Conservation (phyloP, 257 asterid genomes). For the Penstemon davidsonii region DNA sequence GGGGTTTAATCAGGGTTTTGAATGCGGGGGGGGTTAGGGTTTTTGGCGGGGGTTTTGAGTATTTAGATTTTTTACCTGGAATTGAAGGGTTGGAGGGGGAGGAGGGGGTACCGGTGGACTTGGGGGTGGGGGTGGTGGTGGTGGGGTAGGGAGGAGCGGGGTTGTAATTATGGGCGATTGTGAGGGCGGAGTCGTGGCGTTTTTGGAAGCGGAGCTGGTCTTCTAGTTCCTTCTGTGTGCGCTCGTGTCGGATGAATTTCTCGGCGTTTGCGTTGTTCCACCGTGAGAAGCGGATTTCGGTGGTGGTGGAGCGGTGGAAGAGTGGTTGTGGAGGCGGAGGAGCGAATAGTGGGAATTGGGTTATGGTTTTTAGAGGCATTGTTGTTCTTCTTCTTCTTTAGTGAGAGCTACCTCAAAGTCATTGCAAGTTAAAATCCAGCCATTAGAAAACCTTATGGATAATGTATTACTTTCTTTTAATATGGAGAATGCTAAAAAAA, state of each 20-base stretch:
- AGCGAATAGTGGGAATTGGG: conserved; percentile 68
- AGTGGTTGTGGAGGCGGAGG: conserved; percentile 55
- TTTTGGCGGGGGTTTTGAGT: conserved; percentile 44
- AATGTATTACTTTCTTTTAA: too few species aligned
- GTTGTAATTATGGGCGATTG: conserved; percentile 61
- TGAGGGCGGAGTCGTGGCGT: conserved; percentile 72
- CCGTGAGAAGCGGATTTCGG: conserved; percentile 83
- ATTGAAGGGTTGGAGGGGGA: conserved; percentile 81
- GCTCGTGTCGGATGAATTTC: conserved; percentile 58
- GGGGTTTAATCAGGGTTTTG: conserved; percentile 36
- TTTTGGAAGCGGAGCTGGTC: conserved; percentile 70
- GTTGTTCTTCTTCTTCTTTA: neutral
- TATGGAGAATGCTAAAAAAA: too few species aligned
- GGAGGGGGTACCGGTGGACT: conserved; percentile 88
- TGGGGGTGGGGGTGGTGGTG: conserved; percentile 46
- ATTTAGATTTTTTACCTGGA: conserved; percentile 79
- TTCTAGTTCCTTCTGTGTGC: conserved; percentile 70
- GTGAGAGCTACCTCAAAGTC: too few species aligned
- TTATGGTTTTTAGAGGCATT: conserved; percentile 49
- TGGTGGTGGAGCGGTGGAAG: conserved; percentile 48
- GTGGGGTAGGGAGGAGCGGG: conserved; percentile 82
- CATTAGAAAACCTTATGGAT: too few species aligned
- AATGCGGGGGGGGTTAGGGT: conserved; percentile 60
- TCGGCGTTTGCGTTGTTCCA: conserved; percentile 99
- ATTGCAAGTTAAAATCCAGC: too few species aligned